Percentiles rank a stretch among this genome's conserved stretches.
These are phyloP conservation scores for Alternaria sp. DNA, from an alignment of 2,329 filamentous ascomycete species.

Conservation along the genomic window DNA sequence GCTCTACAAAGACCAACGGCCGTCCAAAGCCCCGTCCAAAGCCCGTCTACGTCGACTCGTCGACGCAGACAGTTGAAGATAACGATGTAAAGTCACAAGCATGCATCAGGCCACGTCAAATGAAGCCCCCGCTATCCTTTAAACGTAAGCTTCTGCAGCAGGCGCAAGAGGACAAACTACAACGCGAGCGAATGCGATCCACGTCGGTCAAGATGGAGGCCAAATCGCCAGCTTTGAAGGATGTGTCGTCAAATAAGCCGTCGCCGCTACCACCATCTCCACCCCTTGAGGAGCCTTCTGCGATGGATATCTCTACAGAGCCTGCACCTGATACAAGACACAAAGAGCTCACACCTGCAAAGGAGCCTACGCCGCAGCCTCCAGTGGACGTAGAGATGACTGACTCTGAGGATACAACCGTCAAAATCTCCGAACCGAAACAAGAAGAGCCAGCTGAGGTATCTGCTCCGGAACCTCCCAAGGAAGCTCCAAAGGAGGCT, in stretches of 20 bases:
- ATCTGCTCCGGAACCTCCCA: conserved; percentile 24
- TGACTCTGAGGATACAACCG: conserved; percentile 22
- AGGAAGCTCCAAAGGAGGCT: conserved; percentile 33
- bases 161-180: conserved; percentile 48
- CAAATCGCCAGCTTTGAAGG: conserved; percentile 43
- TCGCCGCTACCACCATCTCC: conserved; percentile 39
- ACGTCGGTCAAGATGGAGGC: conserved; percentile 46
- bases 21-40: conserved; percentile 38
- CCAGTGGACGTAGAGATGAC: conserved; percentile 29
- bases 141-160: conserved; percentile 50
- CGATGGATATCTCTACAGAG: conserved; percentile 40
- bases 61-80: conserved; percentile 45
- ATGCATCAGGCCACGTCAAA: conserved; percentile 27
- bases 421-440: conserved; percentile 30
- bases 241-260: conserved; percentile 43
- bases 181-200: conserved; percentile 49
- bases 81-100: conserved; percentile 14
- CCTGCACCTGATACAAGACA: conserved; percentile 24
- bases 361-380: conserved; percentile 29
- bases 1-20: conserved; percentile 52
- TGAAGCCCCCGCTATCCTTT: conserved; percentile 46
- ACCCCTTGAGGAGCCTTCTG: conserved; percentile 33
- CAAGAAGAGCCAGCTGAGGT: conserved; percentile 44
- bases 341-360: conserved; percentile 36
- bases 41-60: conserved; percentile 45